A percentile compares a stretch with the other conserved stretches of the same genome.
Conservation (phyloP, 2,329 filamentous ascomycete genomes). For the Diaporthe aspalathi region DNA sequence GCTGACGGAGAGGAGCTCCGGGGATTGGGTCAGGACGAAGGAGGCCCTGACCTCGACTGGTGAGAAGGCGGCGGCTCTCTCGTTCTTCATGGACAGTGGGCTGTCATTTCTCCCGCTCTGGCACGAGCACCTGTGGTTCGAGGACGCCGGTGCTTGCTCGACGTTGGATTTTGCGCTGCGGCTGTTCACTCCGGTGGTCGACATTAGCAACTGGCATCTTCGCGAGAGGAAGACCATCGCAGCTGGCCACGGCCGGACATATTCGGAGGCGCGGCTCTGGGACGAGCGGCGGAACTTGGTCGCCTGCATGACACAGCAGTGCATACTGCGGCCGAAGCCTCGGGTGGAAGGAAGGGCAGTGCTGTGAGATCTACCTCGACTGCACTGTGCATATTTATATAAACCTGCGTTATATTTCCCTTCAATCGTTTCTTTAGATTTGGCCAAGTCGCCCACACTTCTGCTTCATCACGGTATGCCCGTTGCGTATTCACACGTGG, state of each 20-base stretch:
- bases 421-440: constrained; percentile 7
- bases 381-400: constrained; percentile 22
- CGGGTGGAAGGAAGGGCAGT: constrained; percentile 12
- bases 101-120: constrained; percentile 57
- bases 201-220: constrained; percentile 57
- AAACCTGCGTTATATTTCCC: neutral
- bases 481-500: constrained; percentile 17
- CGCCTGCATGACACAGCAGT: constrained; percentile 62
- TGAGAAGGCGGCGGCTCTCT: constrained; percentile 52
- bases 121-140: constrained; percentile 56
- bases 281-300: constrained; percentile 57
- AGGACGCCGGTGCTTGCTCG: constrained; percentile 57
- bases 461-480: constrained; percentile 26
- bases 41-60: constrained; percentile 41
- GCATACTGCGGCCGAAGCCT: constrained; percentile 47
- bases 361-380: constrained; percentile 1
- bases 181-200: constrained; percentile 52
- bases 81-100: constrained; percentile 58
- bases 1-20: constrained; percentile 51
- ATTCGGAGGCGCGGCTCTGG: constrained; percentile 57
- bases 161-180: constrained; percentile 63
- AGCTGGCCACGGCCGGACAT: constrained; percentile 56
- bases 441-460: neutral
- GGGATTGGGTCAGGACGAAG: constrained; percentile 54
- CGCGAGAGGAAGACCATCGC: constrained; percentile 53